Evolutionary conservation across 805 yeast genomes (phyloP).

Genomic region (Yarrowia osloensis): DNA sequence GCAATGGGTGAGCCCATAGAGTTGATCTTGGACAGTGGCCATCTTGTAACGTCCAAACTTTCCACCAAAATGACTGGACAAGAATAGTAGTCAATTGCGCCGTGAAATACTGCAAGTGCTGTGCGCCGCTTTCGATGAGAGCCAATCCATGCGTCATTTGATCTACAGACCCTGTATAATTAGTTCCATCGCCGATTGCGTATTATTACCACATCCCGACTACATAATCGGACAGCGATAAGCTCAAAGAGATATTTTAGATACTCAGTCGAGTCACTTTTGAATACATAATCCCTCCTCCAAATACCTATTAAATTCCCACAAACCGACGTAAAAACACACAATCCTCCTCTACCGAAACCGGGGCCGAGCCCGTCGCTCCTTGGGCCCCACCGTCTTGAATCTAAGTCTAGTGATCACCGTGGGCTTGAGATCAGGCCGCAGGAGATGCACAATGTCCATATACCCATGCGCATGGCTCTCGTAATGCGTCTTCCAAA

Average conservation of each 20-base stretch:
- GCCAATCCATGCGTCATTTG: background rate
- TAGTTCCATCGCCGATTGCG: too few relatives aligned
- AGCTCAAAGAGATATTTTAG: background rate
- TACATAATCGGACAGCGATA: background rate
- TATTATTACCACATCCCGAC: too few relatives aligned
- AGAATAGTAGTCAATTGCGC: too few relatives aligned
- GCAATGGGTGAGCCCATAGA: background rate
- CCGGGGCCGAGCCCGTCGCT: background rate
- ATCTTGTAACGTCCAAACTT: too few relatives aligned
- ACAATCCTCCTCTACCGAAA: background rate
- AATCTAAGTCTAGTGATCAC: conserved; percentile 8
- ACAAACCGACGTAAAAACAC: too few relatives aligned
- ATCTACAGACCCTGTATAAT: too few relatives aligned
- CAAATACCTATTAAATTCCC: too few relatives aligned
- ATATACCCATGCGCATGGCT: conserved; percentile 14
- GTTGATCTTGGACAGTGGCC: too few relatives aligned
- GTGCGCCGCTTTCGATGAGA: too few relatives aligned
- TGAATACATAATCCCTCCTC: background rate
- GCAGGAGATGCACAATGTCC: conserved; percentile 4
- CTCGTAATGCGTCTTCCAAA: conserved; percentile 26
- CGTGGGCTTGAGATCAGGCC: conserved; percentile 13
- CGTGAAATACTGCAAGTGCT: too few relatives aligned
- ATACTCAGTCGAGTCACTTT: background rate
- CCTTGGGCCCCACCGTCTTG: background rate
- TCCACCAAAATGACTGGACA: too few relatives aligned